Conservation (phyloP, 2,329 filamentous ascomycete genomes). For the Aureobasidium subglaciale region DNA sequence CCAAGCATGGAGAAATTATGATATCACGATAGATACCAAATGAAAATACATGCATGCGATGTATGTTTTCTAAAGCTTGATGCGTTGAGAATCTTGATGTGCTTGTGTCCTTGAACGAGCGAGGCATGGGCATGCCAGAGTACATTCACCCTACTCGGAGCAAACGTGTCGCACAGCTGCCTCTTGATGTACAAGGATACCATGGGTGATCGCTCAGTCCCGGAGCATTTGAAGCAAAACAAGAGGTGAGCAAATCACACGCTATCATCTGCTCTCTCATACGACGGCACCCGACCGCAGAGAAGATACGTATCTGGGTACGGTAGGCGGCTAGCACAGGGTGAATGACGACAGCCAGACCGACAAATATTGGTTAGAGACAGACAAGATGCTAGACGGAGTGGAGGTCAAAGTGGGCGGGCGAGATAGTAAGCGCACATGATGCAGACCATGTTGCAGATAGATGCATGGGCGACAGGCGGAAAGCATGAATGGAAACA, state of each 20-base stretch:
- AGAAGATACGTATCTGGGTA: neutral
- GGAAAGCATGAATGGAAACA: slow-evolving; percentile 2
- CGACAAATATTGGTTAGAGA: neutral
- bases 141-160: neutral
- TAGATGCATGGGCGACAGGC: neutral
- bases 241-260: neutral
- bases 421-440: slow-evolving; percentile 6
- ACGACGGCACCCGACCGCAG: neutral
- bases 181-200: slow-evolving; percentile 1
- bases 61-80: neutral
- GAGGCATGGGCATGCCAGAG: neutral
- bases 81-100: neutral
- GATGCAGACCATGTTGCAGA: slow-evolving; percentile 9
- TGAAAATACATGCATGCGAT: slow-evolving; percentile 7
- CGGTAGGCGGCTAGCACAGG: neutral
- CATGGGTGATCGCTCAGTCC: neutral
- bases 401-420: neutral
- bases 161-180: slow-evolving; percentile 9
- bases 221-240: neutral
- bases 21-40: slow-evolving; percentile 11
- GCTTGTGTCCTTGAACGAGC: neutral
- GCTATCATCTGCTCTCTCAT: neutral
- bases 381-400: neutral
- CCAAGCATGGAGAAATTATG: neutral
- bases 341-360: slow-evolving; percentile 1